Evolutionary conservation across 2,329 filamentous ascomycete species (phyloP).

Genomic region (Aspergillus proliferans): DNA sequence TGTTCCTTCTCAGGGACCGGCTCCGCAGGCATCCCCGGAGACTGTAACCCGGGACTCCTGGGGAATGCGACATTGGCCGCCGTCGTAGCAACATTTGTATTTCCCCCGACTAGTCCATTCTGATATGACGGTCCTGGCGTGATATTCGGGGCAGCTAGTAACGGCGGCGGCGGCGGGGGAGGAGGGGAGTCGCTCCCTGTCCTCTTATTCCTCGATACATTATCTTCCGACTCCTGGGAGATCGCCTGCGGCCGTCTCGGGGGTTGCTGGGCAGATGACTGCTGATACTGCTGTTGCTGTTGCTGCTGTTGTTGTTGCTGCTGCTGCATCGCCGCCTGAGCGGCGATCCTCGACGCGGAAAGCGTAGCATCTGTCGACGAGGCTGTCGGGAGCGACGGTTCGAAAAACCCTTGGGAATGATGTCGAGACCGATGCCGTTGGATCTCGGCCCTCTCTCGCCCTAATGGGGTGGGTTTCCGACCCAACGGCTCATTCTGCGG

Average conservation of each 20-base stretch:
- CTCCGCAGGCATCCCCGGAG: constrained; percentile 19
- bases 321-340: constrained; percentile 59
- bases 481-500: constrained; percentile 31
- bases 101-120: constrained; percentile 47
- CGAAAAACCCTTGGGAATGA: constrained; percentile 63
- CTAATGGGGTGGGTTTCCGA: constrained; percentile 30
- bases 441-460: constrained; percentile 25
- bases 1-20: constrained; percentile 32
- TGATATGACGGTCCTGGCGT: constrained; percentile 35
- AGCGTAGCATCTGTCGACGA: constrained; percentile 44
- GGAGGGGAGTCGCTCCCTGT: constrained; percentile 32
- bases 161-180: constrained; percentile 20
- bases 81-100: constrained; percentile 52
- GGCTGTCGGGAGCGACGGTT: constrained; percentile 56
- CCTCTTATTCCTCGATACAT: constrained; percentile 19
- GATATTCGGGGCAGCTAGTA: constrained; percentile 16
- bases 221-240: constrained; percentile 32
- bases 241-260: constrained; percentile 54
- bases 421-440: constrained; percentile 41
- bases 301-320: constrained; percentile 44
- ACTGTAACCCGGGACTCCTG: constrained; percentile 36
- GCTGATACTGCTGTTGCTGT: constrained; percentile 44
- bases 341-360: constrained; percentile 58
- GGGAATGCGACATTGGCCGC: constrained; percentile 60
- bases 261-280: constrained; percentile 28